These are phyloP conservation scores for Avena eriantha DNA, from an alignment of 176 grass and related monocot genomes.

Conservation along the genomic window DNA sequence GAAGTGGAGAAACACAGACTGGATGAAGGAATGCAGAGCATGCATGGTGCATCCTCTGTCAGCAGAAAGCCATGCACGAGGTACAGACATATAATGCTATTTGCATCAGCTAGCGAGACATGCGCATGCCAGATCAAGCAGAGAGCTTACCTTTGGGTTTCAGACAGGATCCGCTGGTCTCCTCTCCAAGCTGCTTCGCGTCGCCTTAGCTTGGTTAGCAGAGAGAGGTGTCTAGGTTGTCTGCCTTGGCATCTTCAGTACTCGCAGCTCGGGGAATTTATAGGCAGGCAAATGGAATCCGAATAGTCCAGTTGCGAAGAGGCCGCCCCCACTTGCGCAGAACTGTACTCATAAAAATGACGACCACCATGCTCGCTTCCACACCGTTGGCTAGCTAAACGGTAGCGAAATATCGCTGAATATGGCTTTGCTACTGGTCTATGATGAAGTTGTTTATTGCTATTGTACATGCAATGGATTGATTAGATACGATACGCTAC, in stretches of 20 bases:
- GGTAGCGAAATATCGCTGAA: conserved; percentile 21
- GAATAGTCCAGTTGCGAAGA: conserved; percentile 22
- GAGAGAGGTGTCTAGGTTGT: conserved; percentile 4
- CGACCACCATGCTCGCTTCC: conserved; percentile 22
- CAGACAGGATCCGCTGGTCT: conserved; percentile 12
- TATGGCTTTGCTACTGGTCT: not conserved
- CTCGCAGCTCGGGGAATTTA: conserved; percentile 42
- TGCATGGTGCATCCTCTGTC: not conserved
- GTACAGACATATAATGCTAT: not conserved
- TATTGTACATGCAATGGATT: conserved; percentile 8
- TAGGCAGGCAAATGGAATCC: conserved; percentile 56
- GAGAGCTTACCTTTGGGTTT: conserved; percentile 40
- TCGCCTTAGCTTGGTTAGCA: not conserved
- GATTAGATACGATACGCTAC: conserved; percentile 22
- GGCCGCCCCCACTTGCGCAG: conserved; percentile 28
- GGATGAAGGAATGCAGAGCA: not conserved
- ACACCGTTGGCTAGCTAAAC: not conserved
- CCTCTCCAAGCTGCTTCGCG: not conserved
- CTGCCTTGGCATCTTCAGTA: conserved; percentile 48
- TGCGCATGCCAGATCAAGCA: conserved; percentile 13
- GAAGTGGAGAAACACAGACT: not conserved
- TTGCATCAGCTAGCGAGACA: not conserved
- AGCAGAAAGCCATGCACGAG: not conserved
- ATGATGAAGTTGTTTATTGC: not conserved
- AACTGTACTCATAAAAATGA: conserved; percentile 35